Evolutionary conservation across 75 land plant genomes (phyloP), one percentile per base, ranked within the genome.

Genomic region (Selaginella moellendorffii): DNA sequence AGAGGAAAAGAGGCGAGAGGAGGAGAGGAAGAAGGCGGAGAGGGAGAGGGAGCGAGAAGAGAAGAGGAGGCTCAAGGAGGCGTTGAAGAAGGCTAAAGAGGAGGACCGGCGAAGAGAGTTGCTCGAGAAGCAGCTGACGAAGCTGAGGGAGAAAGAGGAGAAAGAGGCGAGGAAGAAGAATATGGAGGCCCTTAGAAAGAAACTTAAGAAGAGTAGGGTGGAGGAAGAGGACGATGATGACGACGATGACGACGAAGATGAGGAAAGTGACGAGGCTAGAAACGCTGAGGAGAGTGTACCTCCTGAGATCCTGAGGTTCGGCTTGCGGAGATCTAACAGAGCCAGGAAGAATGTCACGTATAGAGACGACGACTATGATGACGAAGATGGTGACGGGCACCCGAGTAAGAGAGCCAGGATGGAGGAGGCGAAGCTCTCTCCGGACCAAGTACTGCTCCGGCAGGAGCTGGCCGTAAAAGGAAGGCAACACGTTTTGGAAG

Each of bases 371-470:
- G 67, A 70, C 68, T 26, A 60, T 36, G 66, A 52, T 53, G 66
- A 59, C 17, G 78, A 79, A 62, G 69, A 74, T 54, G 67, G 73
- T 56, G 58, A 73, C 42, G 64, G 24, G 31, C 68, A 19, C 46
- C 72, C 59, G 9, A 8, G 17, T 8, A 56, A 56, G 8, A 56
- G 59, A 19, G 24, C 59, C 19, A 24, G n/a, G 72, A 26, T 30
- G 65, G 30, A 53, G 65, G 64, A 54, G 73, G 68, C 29, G 52
- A 53, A 31, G 85, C 78, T 19, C 54, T 27, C 28, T 2, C 25
- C 73, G 5, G 75, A 81, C 26, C 71, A 67, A 30, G 76, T 79
- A 56, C 67, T 65, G 68, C 67, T 31, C 24, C 77, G 18, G 59
- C 65, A 28, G 51, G 65, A 0, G 28, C 8, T 65, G 53, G 20